Evolutionary conservation across 2,329 filamentous ascomycete species (phyloP), one percentile per base, ranked within the genome.

Genomic region (Aspergillus brasiliensis): DNA sequence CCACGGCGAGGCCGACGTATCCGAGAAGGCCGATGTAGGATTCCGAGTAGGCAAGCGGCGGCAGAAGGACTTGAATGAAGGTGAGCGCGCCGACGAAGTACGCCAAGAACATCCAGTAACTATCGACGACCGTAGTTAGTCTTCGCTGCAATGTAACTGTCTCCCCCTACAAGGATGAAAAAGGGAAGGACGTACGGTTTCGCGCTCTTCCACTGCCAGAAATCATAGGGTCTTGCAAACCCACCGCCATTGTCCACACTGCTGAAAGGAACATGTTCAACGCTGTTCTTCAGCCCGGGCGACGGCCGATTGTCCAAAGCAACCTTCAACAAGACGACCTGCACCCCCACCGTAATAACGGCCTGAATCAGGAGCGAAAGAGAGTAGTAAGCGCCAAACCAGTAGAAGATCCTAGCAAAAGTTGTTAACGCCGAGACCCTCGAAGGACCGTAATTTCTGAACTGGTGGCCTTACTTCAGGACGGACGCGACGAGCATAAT

Each of bases 401-500:
- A 88, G 78, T 86, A 88, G 76, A 85, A 88, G 55, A 88, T 75
- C 72, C 84, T 87, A 64, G 21, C 44, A 38, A 37, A 11, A 44
- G 8, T 44, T 42, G 58, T 54, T 25, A 61, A 54, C 34, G 10
- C 13, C 46, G n/a, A 23, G 11, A 19, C n/a, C 23, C 21, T n/a
- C 25, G 0, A 27, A 25, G 38, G n/a, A 19, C 13, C 34, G 10
- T 10, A 44, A 34, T 42, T 4, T 11, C 25, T 25, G 8, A 19
- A 2, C 3, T 5, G 38, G 25, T 25, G 28, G 17, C 58, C 75
- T 66, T 71, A 86, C 83, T 88, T 88, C 17, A 88, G 71, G 59
- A 88, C 86, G 38, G 85, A 87, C 34, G 86, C 83, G 58, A 86
- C 79, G 17, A 88, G 83, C 86, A 88, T 88, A 65, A 88, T 88